Base-by-base conservation (phyloP, 352 stramenopile species). In the Blastocystis sp. region DNA sequence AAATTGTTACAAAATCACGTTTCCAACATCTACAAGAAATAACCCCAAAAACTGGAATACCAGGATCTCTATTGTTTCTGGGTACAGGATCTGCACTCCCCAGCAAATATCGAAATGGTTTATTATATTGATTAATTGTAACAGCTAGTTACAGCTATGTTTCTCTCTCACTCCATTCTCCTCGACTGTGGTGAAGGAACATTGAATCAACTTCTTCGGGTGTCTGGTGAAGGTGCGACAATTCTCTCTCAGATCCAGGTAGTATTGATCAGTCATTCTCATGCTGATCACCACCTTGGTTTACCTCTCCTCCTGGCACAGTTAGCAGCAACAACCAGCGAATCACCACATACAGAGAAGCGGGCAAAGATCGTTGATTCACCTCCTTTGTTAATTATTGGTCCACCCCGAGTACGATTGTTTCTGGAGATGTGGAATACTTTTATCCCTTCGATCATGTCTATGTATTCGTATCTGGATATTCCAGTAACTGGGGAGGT, bases 171-270 rank as follows among this genome's bases (percentile, higher is more conserved):
- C 17, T 51, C 1, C 17, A 35, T 60, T 13, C 69, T 90, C 7
- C 17, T 88, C 0, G 84, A 90, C 70, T 90, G 84, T 64, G 84
- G 84, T 62, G 69, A 62, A 37, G 84, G 84, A 22, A 90, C 70
- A 2, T 48, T 84, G 15, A 54, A 37, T 3, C 66, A 84, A 56
- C 58, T 90, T 0, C n/a, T 68, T 30, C 80, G 80, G 1, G 19
- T 89, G 51, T 42, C 48, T n/a, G 30, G 27, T 9, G 40, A 35
- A 19, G 33, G 1, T 1, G 22, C 9, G 1, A 19, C 3, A 30
- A 3, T 51, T 6, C n/a, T 68, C 0, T 15, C 27, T 13, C 22
- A 6, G 4, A 53, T 64, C 7, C 42, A n/a, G 2, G 30, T 77
- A 1, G 27, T 73, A 1, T 13, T 76, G 30, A 69, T 90, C 48